These are phyloP conservation scores for Yueomyces sp. DNA, from an alignment of 805 yeast species.

Conservation along the genomic window DNA sequence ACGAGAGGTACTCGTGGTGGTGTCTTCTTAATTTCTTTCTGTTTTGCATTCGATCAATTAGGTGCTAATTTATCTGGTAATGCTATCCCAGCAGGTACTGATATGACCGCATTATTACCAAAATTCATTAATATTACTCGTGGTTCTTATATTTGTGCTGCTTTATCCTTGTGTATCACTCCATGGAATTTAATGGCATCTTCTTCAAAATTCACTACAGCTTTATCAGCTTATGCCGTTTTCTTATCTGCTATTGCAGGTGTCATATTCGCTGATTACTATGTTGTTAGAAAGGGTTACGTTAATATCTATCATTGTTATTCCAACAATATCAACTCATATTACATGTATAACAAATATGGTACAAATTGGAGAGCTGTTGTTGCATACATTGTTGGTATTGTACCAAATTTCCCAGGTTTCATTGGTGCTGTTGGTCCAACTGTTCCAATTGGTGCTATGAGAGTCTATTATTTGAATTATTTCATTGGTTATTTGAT, in stretches of 20 bases:
- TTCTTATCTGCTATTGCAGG: slow-evolving; percentile 79
- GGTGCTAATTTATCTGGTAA: slow-evolving; percentile 70
- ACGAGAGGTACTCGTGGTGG: slow-evolving; percentile 61
- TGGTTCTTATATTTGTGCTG: slow-evolving; percentile 69
- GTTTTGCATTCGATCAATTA: slow-evolving; percentile 62
- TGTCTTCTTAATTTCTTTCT: slow-evolving; percentile 58
- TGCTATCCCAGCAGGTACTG: slow-evolving; percentile 61
- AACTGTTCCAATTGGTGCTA: slow-evolving; percentile 71
- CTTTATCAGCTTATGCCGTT: slow-evolving; percentile 68
- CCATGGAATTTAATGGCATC: slow-evolving; percentile 74
- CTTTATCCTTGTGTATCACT: slow-evolving; percentile 54
- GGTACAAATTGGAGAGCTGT: slow-evolving; percentile 82
- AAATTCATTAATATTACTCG: slow-evolving; percentile 59
- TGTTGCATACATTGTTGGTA: slow-evolving; percentile 67
- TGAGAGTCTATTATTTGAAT: slow-evolving; percentile 55
- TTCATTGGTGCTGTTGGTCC: slow-evolving; percentile 73
- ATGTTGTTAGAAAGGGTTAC: slow-evolving; percentile 60
- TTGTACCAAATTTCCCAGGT: slow-evolving; percentile 75
- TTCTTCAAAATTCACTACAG: slow-evolving; percentile 64
- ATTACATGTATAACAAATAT: slow-evolving; percentile 44
- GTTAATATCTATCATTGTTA: slow-evolving; percentile 54
- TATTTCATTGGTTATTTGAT: slow-evolving; percentile 64
- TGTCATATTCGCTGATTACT: slow-evolving; percentile 55
- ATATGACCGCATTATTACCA: slow-evolving; percentile 54
- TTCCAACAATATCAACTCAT: slow-evolving; percentile 29